These are phyloP conservation scores for Yarrowia osloensis DNA, from an alignment of 805 yeast species.

Conservation along the genomic window DNA sequence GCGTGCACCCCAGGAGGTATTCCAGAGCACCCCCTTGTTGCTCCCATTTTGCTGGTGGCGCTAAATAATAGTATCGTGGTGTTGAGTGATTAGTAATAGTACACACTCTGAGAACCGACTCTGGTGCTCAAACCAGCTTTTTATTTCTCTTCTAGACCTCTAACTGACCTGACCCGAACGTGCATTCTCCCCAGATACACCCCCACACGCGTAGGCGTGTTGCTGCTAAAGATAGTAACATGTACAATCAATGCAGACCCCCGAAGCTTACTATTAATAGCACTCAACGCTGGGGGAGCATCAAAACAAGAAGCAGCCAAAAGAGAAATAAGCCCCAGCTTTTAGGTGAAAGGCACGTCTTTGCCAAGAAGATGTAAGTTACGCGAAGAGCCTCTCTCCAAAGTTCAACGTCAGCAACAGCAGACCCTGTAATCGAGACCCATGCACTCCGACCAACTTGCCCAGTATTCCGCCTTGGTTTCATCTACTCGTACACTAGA, in stretches of 20 bases:
- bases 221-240: constrained; percentile 26
- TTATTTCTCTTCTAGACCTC: too few relatives aligned
- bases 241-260: constrained; percentile 25
- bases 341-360: neutral
- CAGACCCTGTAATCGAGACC: too few relatives aligned
- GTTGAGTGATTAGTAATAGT: too few relatives aligned
- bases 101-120: too few relatives aligned
- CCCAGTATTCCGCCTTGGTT: too few relatives aligned
- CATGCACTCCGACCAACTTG: neutral
- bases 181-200: too few relatives aligned
- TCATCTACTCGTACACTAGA: too few relatives aligned
- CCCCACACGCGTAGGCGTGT: neutral
- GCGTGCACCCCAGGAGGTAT: neutral
- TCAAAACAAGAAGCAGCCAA: neutral
- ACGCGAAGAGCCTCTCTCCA: neutral
- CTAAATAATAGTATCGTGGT: too few relatives aligned
- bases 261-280: constrained; percentile 25
- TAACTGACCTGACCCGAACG: too few relatives aligned
- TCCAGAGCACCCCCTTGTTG: neutral
- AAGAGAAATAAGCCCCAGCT: neutral
- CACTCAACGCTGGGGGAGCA: neutral
- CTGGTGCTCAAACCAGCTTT: too few relatives aligned
- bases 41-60: too few relatives aligned
- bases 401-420: too few relatives aligned
- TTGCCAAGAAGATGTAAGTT: neutral